phyloP scores from a whole-genome alignment of 164 flowering plant species.

The Kingdonia uniflora region DNA sequence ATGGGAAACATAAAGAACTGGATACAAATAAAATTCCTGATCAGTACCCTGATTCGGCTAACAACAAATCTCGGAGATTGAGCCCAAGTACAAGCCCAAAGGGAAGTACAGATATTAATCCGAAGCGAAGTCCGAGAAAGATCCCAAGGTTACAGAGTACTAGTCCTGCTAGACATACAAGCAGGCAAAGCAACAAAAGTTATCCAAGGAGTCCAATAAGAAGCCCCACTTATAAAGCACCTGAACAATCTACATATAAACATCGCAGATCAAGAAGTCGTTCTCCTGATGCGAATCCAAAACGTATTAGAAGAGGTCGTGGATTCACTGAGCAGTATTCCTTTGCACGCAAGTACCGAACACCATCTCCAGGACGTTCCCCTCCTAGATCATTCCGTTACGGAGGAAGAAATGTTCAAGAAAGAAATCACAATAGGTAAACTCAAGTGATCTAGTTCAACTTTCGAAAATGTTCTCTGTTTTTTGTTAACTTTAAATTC shows the following conservation, averaged over 20 bases:
- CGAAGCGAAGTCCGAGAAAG: conserved; percentile 15
- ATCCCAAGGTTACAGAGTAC: conserved; percentile 19
- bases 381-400: conserved; percentile 31
- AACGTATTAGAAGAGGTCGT: conserved; percentile 80
- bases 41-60: conserved; percentile 15
- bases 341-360: conserved; percentile 69
- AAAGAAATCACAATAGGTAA: conserved; percentile 54
- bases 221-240: conserved; percentile 25
- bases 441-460: not conserved
- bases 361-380: conserved; percentile 72
- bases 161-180: conserved; percentile 20
- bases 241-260: conserved; percentile 24
- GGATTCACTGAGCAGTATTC: conserved; percentile 72
- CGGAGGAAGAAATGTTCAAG: conserved; percentile 42
- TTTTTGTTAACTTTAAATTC: too few relatives aligned
- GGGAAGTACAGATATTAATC: conserved; percentile 29
- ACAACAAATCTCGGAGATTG: conserved; percentile 45
- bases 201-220: conserved; percentile 25
- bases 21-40: conserved; percentile 17
- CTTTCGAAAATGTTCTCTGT: too few relatives aligned
- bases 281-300: conserved; percentile 25
- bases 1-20: conserved; percentile 25
- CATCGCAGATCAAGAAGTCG: conserved; percentile 36
- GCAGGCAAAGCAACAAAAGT: conserved; percentile 12
- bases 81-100: conserved; percentile 14